Evolutionary conservation across 1,139 yeast species (phyloP).

Genomic region (Taphrina deformans): DNA sequence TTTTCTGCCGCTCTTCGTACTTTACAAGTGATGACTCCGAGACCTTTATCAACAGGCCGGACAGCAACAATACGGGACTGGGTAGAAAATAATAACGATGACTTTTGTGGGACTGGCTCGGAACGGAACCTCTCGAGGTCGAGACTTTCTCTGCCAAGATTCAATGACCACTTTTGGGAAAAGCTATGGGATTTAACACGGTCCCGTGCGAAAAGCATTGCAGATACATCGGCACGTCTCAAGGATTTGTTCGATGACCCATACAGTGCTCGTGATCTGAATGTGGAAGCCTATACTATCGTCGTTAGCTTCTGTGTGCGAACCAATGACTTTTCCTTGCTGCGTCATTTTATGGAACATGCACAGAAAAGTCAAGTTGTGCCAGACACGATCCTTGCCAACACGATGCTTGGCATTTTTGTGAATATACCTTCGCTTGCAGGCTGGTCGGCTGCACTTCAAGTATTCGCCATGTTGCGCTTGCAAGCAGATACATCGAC

Average conservation of each 20-base stretch:
- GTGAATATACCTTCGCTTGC: background rate
- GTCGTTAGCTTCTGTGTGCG: background rate
- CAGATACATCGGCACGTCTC: background rate
- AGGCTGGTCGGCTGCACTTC: slow-evolving; percentile 12
- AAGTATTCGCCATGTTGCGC: background rate
- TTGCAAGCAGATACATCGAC: slow-evolving; percentile 7
- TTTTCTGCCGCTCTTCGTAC: background rate
- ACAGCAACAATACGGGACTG: background rate
- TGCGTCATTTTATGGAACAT: slow-evolving; percentile 12
- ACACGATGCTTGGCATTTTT: slow-evolving; percentile 16
- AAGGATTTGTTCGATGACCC: background rate
- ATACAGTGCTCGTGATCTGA: background rate
- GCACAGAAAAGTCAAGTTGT: background rate
- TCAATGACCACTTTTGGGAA: background rate
- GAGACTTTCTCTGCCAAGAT: background rate
- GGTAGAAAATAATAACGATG: background rate
- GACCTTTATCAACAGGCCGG: background rate
- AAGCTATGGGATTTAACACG: background rate
- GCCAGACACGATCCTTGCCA: background rate
- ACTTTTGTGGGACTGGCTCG: too few species aligned
- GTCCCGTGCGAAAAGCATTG: background rate
- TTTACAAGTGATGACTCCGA: slow-evolving; percentile 1
- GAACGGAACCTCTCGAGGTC: background rate
- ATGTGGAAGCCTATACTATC: background rate
- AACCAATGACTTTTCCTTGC: background rate